Percentiles rank a stretch among this genome's conserved stretches.
These are phyloP conservation scores for Amanita phalloides DNA, from an alignment of 768 basidiomycete species.

Conservation along the genomic window DNA sequence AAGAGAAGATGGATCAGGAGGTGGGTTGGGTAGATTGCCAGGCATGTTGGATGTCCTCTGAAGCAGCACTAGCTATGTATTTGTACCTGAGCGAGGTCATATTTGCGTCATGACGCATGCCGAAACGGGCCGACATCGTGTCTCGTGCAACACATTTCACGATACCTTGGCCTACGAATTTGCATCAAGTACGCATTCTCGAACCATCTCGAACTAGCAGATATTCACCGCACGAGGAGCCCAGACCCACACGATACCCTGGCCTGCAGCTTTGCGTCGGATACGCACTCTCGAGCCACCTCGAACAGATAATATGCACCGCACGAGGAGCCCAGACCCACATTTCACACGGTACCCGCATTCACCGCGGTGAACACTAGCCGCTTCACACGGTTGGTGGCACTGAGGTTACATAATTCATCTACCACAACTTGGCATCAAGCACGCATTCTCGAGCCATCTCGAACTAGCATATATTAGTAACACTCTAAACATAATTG, in stretches of 20 bases:
- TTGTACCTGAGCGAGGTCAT: not conserved
- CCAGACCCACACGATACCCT: not conserved
- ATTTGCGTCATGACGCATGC: not conserved
- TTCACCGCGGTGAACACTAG: no score
- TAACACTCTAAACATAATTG: not conserved
- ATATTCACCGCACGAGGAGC: not conserved
- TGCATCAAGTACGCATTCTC: conserved; percentile 21
- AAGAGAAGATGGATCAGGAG: conserved; percentile 58
- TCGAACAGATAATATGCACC: conserved; percentile 15
- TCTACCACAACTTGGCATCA: conserved; percentile 16
- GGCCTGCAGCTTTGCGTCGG: conserved; percentile 15
- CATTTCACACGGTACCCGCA: no score
- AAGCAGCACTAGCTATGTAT: not conserved
- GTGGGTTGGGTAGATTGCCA: conserved; percentile 38
- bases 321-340: no score
- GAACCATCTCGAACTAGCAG: conserved; percentile 29
- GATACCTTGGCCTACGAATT: conserved; percentile 12
- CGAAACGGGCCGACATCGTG: not conserved
- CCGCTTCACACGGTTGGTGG: no score
- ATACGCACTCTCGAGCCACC: conserved; percentile 29
- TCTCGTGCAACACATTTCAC: no score
- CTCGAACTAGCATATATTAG: conserved; percentile 19
- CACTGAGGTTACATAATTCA: no score
- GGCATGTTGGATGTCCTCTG: conserved; percentile 24
- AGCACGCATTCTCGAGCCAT: conserved; percentile 29